Evolutionary conservation across 441 rosid species (phyloP).

Genomic region (Eutrema salsugineum): DNA sequence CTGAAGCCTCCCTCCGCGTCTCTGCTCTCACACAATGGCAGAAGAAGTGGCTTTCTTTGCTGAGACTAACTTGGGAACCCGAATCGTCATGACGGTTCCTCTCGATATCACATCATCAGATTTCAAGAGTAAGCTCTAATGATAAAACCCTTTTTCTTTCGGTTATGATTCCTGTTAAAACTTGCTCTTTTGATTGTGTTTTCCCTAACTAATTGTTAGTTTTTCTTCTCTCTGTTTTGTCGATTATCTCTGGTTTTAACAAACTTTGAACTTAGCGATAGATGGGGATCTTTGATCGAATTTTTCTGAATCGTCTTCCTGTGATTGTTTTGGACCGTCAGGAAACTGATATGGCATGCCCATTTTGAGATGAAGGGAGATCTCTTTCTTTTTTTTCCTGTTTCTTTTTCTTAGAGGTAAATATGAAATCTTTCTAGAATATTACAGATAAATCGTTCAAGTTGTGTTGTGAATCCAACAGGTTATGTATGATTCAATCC

Average conservation of each 20-base stretch:
- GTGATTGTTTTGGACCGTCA: neutral
- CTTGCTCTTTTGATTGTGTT: neutral
- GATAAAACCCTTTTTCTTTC: neutral
- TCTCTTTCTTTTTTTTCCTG: neutral
- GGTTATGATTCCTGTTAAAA: neutral
- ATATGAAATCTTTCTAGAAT: conserved; percentile 1
- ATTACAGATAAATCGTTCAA: neutral
- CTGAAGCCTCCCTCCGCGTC: neutral
- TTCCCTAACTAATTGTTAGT: neutral
- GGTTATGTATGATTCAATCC: neutral
- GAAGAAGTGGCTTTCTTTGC: conserved; percentile 44
- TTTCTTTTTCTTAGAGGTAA: neutral
- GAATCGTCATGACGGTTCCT: conserved; percentile 46
- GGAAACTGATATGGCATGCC: conserved; percentile 6
- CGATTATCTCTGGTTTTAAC: neutral
- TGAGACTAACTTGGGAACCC: conserved; percentile 54
- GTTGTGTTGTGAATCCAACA: neutral
- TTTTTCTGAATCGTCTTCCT: neutral
- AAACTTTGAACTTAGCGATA: conserved; percentile 1
- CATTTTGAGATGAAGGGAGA: neutral
- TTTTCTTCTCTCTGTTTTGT: neutral
- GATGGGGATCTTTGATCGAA: neutral
- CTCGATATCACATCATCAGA: conserved; percentile 40
- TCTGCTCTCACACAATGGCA: neutral
- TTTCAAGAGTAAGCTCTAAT: conserved; percentile 44